Base-by-base conservation (phyloP, 2,329 filamentous ascomycete genomes). In the Keithomyces neogunnii region DNA sequence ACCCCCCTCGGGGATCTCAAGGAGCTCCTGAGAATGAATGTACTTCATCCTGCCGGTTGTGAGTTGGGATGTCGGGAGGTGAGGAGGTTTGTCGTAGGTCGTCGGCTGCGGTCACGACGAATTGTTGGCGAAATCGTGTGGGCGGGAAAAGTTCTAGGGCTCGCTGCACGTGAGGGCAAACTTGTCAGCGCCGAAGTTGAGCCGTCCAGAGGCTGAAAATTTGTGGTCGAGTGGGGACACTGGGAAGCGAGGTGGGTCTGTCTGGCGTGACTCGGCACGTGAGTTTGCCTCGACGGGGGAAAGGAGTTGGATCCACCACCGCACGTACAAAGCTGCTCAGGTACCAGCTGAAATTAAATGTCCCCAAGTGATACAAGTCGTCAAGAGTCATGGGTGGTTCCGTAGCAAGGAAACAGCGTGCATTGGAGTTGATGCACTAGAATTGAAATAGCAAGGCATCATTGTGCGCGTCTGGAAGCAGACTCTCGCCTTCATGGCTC, bases 1-100 rank as follows among this genome's bases (percentile, higher is more conserved):
- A 96, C 90, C 90, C 81, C 91, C 89, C 76, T 96, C 89, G 70
- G 95, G 93, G 77, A 99, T 89, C 70, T 85, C 83, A 79, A 99
- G 82, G 78, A 83, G 81, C 85, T 99, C 92, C 80, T 92, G 82
- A 72, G 89, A 95, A 84, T 96, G 90, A 81, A 99, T 96, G 89
- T 96, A 97, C 83, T 88, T 95, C 93, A 97, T 97, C 79, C 88
- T 96, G 87, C 78, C 77, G 75, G 73, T 73, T 67, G 69, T 69
- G 67, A 68, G 53, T 47, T 53, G 67, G 68, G 67, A 70, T 72
- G 70, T 67, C 65, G 69, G 61, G 62, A 62, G 66, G 66, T 67
- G 67, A 69, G 67, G 67, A 69, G 67, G 67, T 66, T 19, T 69
- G 67, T 68, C 67, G 59, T 66, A 58, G 61, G 62, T 59, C 62